Conservation (phyloP, 108 stramenopile genomes). For the Skeletonema potamos region DNA sequence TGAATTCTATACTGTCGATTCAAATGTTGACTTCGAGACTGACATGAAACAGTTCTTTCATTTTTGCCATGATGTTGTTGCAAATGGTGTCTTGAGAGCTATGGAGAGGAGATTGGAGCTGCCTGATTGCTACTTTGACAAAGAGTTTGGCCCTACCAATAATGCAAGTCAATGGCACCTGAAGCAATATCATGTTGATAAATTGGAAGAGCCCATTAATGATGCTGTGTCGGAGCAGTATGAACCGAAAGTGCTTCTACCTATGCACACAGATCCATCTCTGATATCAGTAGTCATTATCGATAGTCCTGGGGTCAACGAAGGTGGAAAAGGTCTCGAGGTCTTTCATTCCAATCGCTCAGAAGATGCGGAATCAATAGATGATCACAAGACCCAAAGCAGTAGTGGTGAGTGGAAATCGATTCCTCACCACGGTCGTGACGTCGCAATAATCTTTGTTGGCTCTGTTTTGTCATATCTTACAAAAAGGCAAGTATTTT, state of each 20-base stretch:
- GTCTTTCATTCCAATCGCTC: constrained; percentile 13
- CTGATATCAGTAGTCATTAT: constrained; percentile 77
- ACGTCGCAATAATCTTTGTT: constrained; percentile 70
- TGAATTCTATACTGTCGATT: constrained; percentile 23
- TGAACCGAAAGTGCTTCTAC: constrained; percentile 43
- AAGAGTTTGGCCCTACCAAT: constrained; percentile 58
- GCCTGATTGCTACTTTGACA: constrained; percentile 56
- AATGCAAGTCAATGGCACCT: constrained; percentile 81
- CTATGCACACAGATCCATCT: constrained; percentile 86
- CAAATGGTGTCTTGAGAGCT: constrained; percentile 48
- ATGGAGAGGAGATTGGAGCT: constrained; percentile 56
- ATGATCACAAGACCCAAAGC: background rate
- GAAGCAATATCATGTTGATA: constrained; percentile 61
- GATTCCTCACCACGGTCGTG: constrained; percentile 65
- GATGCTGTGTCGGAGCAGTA: background rate
- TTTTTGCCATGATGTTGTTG: constrained; percentile 55
- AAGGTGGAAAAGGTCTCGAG: constrained; percentile 61
- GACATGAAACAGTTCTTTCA: constrained; percentile 35
- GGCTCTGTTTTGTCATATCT: constrained; percentile 74
- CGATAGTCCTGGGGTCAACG: constrained; percentile 44
- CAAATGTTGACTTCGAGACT: constrained; percentile 5
- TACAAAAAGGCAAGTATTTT: constrained; percentile 52
- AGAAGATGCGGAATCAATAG: background rate
- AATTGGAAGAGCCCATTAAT: background rate
- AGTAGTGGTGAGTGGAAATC: constrained; percentile 48